phyloP scores from a whole-genome alignment of 1,284 basidiomycete genomes.

The Xanthoconium separans region DNA sequence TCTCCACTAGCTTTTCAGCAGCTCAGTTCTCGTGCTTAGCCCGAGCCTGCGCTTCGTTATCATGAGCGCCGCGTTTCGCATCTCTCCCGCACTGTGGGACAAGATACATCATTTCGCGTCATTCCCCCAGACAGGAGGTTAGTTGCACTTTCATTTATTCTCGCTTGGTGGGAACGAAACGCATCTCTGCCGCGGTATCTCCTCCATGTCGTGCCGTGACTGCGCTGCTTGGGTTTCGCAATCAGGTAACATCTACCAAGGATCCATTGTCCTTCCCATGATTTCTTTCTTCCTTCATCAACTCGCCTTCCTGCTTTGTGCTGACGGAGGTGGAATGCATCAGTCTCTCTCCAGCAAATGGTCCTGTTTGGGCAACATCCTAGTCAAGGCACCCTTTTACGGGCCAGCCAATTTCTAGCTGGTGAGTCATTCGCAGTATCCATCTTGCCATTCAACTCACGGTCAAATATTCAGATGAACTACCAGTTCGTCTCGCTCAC shows the following conservation, averaged over 20 bases:
- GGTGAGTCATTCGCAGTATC: constrained; percentile 15
- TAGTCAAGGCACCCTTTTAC: constrained; percentile 33
- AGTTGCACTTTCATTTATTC: constrained; percentile 59
- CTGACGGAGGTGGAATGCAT: constrained; percentile 5
- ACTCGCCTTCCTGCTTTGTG: not conserved
- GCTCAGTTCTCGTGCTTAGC: too few species aligned
- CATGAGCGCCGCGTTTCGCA: constrained; percentile 54
- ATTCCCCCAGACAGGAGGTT: constrained; percentile 90
- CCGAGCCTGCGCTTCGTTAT: not conserved
- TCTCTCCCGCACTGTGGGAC: constrained; percentile 84
- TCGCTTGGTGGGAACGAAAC: constrained; percentile 27
- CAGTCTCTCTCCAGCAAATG: constrained; percentile 35
- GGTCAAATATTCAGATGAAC: constrained; percentile 38
- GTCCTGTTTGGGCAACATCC: constrained; percentile 35
- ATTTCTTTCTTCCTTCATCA: not conserved
- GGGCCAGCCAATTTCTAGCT: constrained; percentile 30
- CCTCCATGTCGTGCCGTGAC: not conserved
- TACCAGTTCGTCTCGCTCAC: constrained; percentile 94
- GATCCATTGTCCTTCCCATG: not conserved
- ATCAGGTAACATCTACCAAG: not conserved
- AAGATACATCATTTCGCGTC: constrained; percentile 93
- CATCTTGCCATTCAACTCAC: not conserved
- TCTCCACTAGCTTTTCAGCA: too few species aligned
- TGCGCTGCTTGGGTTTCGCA: not conserved
- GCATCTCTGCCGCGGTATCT: not conserved